phyloP scores from a whole-genome alignment of 805 yeast genomes.

The Ogataea nonfermentans region DNA sequence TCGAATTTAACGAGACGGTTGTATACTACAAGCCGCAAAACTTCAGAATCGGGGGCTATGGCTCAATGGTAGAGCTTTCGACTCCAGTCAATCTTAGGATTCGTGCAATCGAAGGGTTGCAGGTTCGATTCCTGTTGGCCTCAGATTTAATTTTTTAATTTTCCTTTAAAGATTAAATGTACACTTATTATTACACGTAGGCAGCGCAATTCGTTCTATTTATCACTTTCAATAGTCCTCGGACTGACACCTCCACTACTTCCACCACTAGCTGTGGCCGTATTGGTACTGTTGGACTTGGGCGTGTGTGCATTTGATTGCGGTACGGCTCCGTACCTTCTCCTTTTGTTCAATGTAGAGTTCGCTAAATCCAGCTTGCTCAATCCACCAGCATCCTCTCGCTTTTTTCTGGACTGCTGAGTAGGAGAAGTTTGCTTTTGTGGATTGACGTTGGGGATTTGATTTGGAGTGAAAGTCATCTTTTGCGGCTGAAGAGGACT shows the following conservation, averaged over 20 bases:
- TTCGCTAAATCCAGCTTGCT: conserved; percentile 34
- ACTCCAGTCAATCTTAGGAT: conserved; percentile 49
- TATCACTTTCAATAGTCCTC: conserved; percentile 17
- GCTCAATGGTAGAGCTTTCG: conserved; percentile 81
- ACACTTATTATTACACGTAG: too few species aligned
- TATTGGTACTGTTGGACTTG: not conserved
- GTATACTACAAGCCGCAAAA: too few species aligned
- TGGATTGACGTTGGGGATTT: not conserved
- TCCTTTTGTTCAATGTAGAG: conserved; percentile 35
- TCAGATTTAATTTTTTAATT: conserved; percentile 44
- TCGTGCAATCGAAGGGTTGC: conserved; percentile 72
- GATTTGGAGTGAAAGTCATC: not conserved
- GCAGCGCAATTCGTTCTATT: not conserved
- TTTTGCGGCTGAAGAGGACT: conserved; percentile 19
- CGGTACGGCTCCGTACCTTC: conserved; percentile 21
- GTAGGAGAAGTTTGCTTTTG: conserved; percentile 5
- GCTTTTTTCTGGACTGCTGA: conserved; percentile 8
- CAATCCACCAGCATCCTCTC: conserved; percentile 14
- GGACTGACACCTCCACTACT: conserved; percentile 22
- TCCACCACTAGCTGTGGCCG: conserved; percentile 10
- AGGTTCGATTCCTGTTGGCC: conserved; percentile 87
- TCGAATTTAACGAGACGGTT: not conserved
- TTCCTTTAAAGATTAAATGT: too few species aligned
- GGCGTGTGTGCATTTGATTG: not conserved
- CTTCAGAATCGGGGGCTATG: conserved; percentile 52